These are phyloP conservation scores for Mycena capillaripes DNA, from an alignment of 768 basidiomycete species.

Conservation along the genomic window DNA sequence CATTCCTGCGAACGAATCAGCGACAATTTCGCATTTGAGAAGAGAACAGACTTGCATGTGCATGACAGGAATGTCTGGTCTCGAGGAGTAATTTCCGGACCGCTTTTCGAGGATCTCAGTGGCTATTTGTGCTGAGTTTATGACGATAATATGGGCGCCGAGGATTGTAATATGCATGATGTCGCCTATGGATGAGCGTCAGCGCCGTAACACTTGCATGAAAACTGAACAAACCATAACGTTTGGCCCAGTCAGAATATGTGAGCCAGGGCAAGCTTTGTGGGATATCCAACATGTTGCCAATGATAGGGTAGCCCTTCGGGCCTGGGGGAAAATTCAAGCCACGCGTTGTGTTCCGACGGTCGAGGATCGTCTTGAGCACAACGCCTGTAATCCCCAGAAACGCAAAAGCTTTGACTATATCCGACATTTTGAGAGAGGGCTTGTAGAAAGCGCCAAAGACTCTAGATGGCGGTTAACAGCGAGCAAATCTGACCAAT, in stretches of 20 bases:
- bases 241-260: constrained; percentile 36
- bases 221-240: constrained; percentile 29
- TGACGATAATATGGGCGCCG: constrained; percentile 53
- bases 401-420: constrained; percentile 19
- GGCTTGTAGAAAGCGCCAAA: background rate
- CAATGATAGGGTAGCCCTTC: constrained; percentile 39
- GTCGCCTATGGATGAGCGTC: constrained; percentile 42
- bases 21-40: background rate
- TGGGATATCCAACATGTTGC: constrained; percentile 42
- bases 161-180: constrained; percentile 51
- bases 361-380: constrained; percentile 21
- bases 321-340: constrained; percentile 46
- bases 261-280: constrained; percentile 39
- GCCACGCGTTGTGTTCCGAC: constrained; percentile 28
- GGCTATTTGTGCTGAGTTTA: constrained; percentile 49
- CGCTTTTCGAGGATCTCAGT: constrained; percentile 57
- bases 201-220: background rate
- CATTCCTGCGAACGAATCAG: constrained; percentile 23
- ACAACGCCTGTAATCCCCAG: constrained; percentile 20
- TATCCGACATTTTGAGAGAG: constrained; percentile 25
- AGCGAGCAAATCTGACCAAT: too few species aligned
- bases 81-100: constrained; percentile 56
- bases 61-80: constrained; percentile 45
- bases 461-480: background rate
- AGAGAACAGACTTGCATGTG: constrained; percentile 21